A percentile compares a stretch with the other conserved stretches of the same genome.
These are phyloP conservation scores for Drosera capensis DNA, from an alignment of 148 eudicot species.

Conservation along the genomic window DNA sequence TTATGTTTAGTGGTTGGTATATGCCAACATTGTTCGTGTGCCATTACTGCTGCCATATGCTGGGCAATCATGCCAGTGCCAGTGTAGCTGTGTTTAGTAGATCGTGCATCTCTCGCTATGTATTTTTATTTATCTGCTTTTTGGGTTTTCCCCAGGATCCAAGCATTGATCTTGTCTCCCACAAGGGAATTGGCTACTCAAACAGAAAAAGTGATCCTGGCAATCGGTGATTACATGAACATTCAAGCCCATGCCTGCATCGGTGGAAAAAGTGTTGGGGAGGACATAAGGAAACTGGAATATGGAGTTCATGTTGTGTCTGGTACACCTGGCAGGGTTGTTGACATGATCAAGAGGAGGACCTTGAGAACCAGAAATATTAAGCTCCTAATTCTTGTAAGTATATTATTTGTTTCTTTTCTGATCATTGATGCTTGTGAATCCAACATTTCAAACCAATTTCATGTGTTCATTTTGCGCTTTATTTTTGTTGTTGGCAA, in stretches of 20 bases:
- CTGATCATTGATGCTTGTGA: no score
- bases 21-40: no score
- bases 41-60: no score
- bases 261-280: conserved; percentile 96
- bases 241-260: conserved; percentile 86
- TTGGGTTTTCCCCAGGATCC: conserved; percentile 47
- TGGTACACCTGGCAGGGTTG: conserved; percentile 94
- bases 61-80: not conserved
- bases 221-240: conserved; percentile 65
- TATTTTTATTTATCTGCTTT: not conserved
- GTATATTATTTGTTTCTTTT: conserved; percentile 8
- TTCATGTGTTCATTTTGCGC: not conserved
- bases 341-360: conserved; percentile 95
- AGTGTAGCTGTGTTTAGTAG: not conserved
- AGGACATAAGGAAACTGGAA: conserved; percentile 81
- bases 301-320: conserved; percentile 92
- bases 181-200: conserved; percentile 88
- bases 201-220: conserved; percentile 64
- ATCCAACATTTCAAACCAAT: not conserved
- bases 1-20: no score
- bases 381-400: conserved; percentile 70
- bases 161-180: conserved; percentile 86
- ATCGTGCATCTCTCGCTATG: not conserved
- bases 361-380: conserved; percentile 70
- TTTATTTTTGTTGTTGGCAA: no score